Percentiles rank a stretch among this genome's conserved stretches.
Conservation (phyloP, 306 rosid species). For the Vigna trinervia region DNA sequence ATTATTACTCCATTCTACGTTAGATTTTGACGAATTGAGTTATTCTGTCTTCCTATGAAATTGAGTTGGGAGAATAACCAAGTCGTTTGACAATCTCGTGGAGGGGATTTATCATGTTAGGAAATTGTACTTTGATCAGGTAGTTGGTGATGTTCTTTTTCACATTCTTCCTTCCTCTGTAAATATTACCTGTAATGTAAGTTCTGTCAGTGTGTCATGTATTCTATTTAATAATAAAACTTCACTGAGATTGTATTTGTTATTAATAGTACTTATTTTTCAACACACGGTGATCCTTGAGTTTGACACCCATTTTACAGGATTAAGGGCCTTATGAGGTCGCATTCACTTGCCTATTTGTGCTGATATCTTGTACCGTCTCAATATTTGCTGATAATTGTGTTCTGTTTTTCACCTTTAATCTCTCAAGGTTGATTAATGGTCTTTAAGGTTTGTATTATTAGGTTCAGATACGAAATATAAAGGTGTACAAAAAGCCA, state of each 20-base stretch:
- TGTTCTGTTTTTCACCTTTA: neutral
- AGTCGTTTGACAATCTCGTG: conserved; percentile 44
- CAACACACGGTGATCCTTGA: neutral
- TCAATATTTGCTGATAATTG: neutral
- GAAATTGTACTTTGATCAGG: conserved; percentile 55
- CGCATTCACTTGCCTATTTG: neutral
- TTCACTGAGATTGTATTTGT: conserved; percentile 45
- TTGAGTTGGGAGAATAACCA: conserved; percentile 45
- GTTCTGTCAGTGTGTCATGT: conserved; percentile 55
- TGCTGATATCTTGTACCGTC: neutral
- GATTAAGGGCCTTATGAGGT: neutral
- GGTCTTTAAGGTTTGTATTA: neutral
- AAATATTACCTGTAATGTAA: conserved; percentile 72
- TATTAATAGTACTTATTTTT: conserved; percentile 19
- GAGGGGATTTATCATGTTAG: conserved; percentile 48
- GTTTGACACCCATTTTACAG: conserved; percentile 17
- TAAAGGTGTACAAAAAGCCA: no score
- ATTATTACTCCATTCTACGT: conserved; percentile 52
- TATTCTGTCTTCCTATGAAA: conserved; percentile 51
- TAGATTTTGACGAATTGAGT: conserved; percentile 38
- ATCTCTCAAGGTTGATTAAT: neutral
- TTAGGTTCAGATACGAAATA: no score
- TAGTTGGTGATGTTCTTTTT: conserved; percentile 53
- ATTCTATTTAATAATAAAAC: conserved; percentile 63
- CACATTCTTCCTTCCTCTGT: conserved; percentile 44